A percentile compares a stretch with the other conserved stretches of the same genome.
These are phyloP conservation scores for Lecanicillium sp. DNA, from an alignment of 2,329 filamentous ascomycete species.

Conservation along the genomic window DNA sequence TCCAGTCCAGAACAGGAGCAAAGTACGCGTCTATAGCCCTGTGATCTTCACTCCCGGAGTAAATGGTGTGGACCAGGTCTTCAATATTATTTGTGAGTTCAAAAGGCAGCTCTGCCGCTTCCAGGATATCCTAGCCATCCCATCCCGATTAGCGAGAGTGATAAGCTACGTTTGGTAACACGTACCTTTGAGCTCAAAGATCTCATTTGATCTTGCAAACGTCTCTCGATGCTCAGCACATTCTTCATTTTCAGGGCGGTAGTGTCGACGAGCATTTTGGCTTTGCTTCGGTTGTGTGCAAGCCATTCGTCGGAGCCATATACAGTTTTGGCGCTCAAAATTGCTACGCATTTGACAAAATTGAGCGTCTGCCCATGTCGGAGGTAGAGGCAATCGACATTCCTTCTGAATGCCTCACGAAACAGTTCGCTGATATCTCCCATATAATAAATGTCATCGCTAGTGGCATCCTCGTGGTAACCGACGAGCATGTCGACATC, in stretches of 20 bases:
- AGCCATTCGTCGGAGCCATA: conserved; percentile 2
- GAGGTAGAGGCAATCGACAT: conserved; percentile 3
- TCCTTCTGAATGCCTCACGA: neutral
- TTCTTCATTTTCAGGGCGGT: conserved; percentile 2
- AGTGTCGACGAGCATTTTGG: conserved; percentile 1
- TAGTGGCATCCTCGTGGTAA: neutral
- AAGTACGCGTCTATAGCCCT: neutral
- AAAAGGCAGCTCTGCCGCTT: neutral
- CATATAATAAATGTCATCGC: conserved; percentile 2
- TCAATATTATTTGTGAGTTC: neutral
- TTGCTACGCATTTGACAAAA: conserved; percentile 1
- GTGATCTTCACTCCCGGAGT: neutral
- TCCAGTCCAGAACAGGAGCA: no score
- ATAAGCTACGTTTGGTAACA: neutral
- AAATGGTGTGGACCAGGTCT: neutral
- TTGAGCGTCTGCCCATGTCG: conserved; percentile 1
- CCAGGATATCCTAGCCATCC: neutral
- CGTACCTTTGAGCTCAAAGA: neutral
- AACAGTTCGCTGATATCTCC: neutral
- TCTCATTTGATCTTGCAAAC: neutral
- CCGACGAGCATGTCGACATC: conserved; percentile 3
- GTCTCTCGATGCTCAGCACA: neutral
- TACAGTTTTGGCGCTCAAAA: conserved; percentile 1
- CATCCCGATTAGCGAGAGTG: neutral
- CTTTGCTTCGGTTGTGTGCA: neutral